Evolutionary conservation across 2,329 filamentous ascomycete genomes (phyloP).

Genomic region (Apiospora malaysiana): DNA sequence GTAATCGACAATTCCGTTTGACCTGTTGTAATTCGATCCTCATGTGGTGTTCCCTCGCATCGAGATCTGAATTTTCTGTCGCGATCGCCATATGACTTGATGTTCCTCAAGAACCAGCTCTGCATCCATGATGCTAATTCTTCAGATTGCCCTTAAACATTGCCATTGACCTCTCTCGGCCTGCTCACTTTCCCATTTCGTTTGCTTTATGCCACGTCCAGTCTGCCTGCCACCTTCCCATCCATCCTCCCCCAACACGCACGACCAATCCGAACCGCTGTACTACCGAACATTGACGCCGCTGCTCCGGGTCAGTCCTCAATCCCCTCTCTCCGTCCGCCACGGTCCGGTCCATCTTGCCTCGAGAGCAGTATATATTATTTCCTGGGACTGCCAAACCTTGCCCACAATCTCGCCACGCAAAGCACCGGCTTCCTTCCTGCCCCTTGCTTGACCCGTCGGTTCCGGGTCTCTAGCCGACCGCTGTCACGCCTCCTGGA

Average conservation of each 20-base stretch:
- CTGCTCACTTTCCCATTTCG: conserved; percentile 34
- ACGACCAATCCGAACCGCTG: conserved; percentile 13
- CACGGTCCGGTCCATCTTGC: neutral
- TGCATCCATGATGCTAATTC: conserved; percentile 26
- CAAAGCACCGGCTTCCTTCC: neutral
- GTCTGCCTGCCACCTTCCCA: conserved; percentile 7
- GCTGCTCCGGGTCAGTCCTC: neutral
- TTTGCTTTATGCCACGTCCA: conserved; percentile 32
- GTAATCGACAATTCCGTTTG: conserved; percentile 13
- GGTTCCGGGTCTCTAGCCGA: neutral
- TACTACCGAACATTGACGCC: neutral
- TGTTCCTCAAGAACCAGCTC: conserved; percentile 8
- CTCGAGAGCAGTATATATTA: too few species aligned
- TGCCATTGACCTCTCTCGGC: conserved; percentile 38
- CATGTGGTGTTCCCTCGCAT: conserved; percentile 20
- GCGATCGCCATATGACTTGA: conserved; percentile 22
- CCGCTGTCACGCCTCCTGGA: neutral
- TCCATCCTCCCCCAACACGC: conserved; percentile 8
- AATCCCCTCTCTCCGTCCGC: neutral
- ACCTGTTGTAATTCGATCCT: conserved; percentile 17
- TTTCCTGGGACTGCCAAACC: neutral
- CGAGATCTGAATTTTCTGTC: conserved; percentile 25
- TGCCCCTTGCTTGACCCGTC: neutral
- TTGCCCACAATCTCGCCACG: neutral
- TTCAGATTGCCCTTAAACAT: conserved; percentile 39